These are phyloP conservation scores for Rubia yunnanensis DNA, from an alignment of 257 asterid species.

Conservation along the genomic window DNA sequence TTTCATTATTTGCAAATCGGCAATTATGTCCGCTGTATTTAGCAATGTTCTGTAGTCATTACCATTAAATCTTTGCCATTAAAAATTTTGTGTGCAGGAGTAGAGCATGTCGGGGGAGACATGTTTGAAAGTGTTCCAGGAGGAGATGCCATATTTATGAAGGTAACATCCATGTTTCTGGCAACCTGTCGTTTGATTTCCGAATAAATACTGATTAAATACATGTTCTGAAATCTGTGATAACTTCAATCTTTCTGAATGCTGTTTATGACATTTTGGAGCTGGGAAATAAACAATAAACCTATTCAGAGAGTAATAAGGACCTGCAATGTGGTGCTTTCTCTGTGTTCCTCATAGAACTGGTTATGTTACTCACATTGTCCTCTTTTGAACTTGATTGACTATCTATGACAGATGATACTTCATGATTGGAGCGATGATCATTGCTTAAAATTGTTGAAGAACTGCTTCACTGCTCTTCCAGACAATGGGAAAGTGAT, in stretches of 20 bases:
- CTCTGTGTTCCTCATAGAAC: background rate
- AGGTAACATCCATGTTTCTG: background rate
- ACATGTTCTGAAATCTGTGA: background rate
- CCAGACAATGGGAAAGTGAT: constrained; percentile 12
- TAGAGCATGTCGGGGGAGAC: constrained; percentile 12
- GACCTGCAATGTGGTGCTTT: background rate
- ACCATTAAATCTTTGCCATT: background rate
- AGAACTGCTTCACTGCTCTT: constrained; percentile 10
- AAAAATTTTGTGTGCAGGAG: constrained; percentile 4
- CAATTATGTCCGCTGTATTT: background rate
- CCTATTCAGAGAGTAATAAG: background rate
- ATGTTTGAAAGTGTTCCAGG: constrained; percentile 13
- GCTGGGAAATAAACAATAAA: background rate
- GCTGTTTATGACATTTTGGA: too few species aligned
- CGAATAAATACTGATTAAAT: background rate
- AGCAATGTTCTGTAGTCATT: background rate
- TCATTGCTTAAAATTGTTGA: constrained; percentile 10
- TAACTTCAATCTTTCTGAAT: too few species aligned
- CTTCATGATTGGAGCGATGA: constrained; percentile 14
- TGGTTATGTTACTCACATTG: background rate
- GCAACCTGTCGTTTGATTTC: background rate
- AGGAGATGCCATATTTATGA: constrained; percentile 12
- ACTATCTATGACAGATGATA: constrained; percentile 2
- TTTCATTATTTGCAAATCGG: background rate
- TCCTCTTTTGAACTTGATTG: background rate